These are phyloP conservation scores for Cryptosporidium parvum DNA, from an alignment of 169 alveolate species.

Conservation along the genomic window DNA sequence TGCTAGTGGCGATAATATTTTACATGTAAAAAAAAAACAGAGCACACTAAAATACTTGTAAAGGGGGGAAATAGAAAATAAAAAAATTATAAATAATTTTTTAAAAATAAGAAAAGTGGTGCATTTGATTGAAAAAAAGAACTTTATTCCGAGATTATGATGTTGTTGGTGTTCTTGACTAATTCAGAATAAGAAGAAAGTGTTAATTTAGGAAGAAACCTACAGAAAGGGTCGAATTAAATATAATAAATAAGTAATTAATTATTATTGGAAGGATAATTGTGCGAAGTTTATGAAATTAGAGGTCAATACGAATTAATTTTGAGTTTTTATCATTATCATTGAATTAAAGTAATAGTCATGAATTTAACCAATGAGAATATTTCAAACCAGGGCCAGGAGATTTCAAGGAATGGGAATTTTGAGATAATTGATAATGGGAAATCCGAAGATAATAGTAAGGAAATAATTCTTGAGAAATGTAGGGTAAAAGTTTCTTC, in stretches of 20 bases:
- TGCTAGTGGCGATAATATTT: constrained; percentile 21
- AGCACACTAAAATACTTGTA: constrained; percentile 11
- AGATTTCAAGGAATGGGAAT: background rate
- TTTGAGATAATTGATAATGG: background rate
- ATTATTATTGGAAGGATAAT: background rate
- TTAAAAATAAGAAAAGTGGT: background rate
- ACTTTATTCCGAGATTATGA: background rate
- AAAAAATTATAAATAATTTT: background rate
- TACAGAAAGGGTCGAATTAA: background rate
- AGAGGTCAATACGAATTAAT: background rate
- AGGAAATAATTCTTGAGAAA: constrained; percentile 25
- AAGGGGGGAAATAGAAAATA: background rate
- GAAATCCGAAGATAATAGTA: constrained; percentile 3
- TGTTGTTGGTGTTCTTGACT: background rate
- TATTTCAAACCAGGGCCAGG: background rate
- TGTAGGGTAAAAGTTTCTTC: constrained; percentile 67
- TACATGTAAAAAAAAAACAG: constrained; percentile 40
- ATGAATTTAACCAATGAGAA: constrained; percentile 5
- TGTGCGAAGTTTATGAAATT: background rate
- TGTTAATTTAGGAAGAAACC: background rate
- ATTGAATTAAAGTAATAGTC: background rate
- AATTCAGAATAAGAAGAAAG: background rate
- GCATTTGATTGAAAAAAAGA: background rate
- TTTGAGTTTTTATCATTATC: background rate
- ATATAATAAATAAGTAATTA: background rate